Base-by-base conservation (phyloP, 768 basidiomycete genomes). In the Wakefieldia striispora region DNA sequence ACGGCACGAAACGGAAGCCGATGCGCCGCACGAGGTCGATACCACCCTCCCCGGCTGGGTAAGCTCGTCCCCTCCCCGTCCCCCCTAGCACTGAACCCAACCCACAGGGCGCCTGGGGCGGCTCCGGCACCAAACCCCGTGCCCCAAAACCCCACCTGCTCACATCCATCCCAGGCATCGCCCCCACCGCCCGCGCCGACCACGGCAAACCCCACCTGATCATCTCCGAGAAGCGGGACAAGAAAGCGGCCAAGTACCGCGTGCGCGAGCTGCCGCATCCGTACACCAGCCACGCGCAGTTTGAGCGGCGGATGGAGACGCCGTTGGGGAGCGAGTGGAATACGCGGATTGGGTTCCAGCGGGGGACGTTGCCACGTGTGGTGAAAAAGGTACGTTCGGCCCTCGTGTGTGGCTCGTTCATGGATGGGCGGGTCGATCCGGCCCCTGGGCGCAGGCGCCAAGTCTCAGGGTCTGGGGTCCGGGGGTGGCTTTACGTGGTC, bases 31-130 rank as follows among this genome's bases (percentile, higher is more conserved):
- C 35, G 86, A 90, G 53, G 80, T 94, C 23, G 94, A 99, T 63
- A 90, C 84, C 3, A 92, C 94, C 3, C 79, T 98, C 21, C 85
- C 94, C 36, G 97, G 97, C 27, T 99, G 97, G 97, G 94, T 95
- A 65, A 33, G 33, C 1, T 9, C 54, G 84, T 72, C 44, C 17
- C 12, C 17, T 41, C 58, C 13, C 29, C 7, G 12, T 26, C 21
- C 11, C 9, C 27, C 1, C 9, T 7, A 1, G n/a, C 17, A 17
- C 13, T 34, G 13, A 16, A 36, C 27, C 35, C 31, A 3, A 26
- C 5, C 13, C 19, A 36, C 58, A 95, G 92, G 95, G 95, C 36
- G 75, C 91, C 17, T 97, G 97, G 97, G 90, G 87, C 16, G 95
- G 95, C 27, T 68, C 75, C 31, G 94, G 94, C 24, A 72, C 79